Evolutionary conservation across 352 stramenopile species (phyloP), one percentile per base, ranked within the genome.

Genomic region (Phytophthora pistaciae): DNA sequence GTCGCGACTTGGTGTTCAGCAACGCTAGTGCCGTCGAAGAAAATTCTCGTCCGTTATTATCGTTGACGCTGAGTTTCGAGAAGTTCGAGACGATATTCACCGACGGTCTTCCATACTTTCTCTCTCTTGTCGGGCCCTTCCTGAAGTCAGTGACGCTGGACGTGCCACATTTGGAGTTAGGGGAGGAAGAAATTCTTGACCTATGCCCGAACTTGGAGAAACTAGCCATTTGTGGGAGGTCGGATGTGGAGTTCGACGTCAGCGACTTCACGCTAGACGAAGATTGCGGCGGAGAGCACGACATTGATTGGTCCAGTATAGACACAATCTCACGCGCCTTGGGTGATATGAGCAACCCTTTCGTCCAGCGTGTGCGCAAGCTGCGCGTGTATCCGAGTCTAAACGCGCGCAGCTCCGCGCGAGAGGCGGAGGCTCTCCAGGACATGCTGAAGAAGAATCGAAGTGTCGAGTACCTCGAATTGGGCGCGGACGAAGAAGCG

Each of bases 361-460:
- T 49, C 7, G 42, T 49, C 6, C 42, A 49, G n/a, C n/a, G 42
- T 21, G 42, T 21, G 42, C 18, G 42, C 16, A 49, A 49, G 42
- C 8, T 49, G 8, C 42, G 42, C 2, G 42, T 49, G 18, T 23
- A 49, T 49, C 42, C 42, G 42, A 49, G 42, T 49, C 16, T 49
- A 5, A 49, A 49, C 42, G 7, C 18, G 7, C 16, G 42, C 16
- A 23, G 42, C n/a, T 21, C n/a, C 2, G 42, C 42, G 8, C 42
- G 42, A 49, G 42, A 49, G 42, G n/a, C 18, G 3, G 20, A 49
- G 42, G 8, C 42, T 3, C 42, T 49, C n/a, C 42, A 49, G 42
- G n/a, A 49, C 42, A 49, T 49, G 42, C 16, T 49, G 42, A 10
- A 21, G 42, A 49, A 49, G 42, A 49, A 49, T 49, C 42, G 42